Base-by-base conservation (phyloP, 2,329 filamentous ascomycete genomes). In the Cordyceps cicadae region DNA sequence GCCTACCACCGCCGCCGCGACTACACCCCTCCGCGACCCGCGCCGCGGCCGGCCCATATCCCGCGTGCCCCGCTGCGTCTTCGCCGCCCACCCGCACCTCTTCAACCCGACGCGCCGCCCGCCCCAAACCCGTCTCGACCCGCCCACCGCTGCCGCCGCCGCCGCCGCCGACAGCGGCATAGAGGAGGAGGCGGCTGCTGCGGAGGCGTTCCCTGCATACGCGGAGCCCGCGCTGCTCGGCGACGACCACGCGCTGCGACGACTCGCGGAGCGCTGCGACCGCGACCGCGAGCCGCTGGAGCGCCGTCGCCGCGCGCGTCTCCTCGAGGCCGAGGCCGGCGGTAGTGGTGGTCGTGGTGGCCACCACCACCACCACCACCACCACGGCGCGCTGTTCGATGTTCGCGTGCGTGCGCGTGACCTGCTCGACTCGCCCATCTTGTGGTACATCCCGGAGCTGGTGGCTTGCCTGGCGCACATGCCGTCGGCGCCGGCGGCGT, bases 401-500 rank as follows among this genome's bases (percentile, higher is more conserved):
- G n/a, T 41, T 21, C 46, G 37, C 19, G 41, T 61, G 6, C 17
- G 26, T 9, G 60, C 41, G 24, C 41, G 19, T 19, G 60, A 62
- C 49, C 37, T 62, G 21, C 15, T 21, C 29, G 54, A 34, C 5
- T 62, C 60, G 3, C 60, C 60, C 7, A 53, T 62, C 14, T 14
- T 58, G 11, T 41, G 34, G 34, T 43, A 57, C 39, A 37, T 62
- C 34, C 60, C 60, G 19, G 52, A 45, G 24, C 37, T 61, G 15
- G 4, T 61, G 9, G 26, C 32, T 21, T 21, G 51, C 21, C 43
- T 56, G 6, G 41, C 54, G 9, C 54, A n/a, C 24, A 3, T 56
- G 41, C 48, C 48, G 15, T 24, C 48, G 6, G 14, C 48, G 24
- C 48, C 48, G 1, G 8, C 48, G 7, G 8, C 48, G 7, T 50